These are phyloP conservation scores for Ascochyta lentis DNA, from an alignment of 2,329 filamentous ascomycete genomes.

Conservation along the genomic window DNA sequence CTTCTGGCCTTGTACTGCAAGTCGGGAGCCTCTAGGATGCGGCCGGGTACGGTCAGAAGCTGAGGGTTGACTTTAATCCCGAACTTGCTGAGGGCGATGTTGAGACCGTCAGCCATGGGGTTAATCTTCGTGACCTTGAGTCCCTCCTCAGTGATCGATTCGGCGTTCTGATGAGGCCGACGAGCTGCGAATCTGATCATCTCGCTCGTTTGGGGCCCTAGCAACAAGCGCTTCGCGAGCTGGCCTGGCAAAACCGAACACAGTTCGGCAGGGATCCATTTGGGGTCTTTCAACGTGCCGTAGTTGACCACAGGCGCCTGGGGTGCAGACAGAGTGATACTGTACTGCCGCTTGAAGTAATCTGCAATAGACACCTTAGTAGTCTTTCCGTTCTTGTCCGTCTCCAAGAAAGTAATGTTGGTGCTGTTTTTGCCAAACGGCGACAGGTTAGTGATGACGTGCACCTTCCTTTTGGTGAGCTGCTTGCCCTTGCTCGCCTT, in stretches of 20 bases:
- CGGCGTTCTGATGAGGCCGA: conserved; percentile 37
- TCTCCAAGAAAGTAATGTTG: conserved; percentile 27
- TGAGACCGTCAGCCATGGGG: conserved; percentile 28
- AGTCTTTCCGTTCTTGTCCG: conserved; percentile 18
- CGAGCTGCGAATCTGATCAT: conserved; percentile 45
- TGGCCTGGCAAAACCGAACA: conserved; percentile 43
- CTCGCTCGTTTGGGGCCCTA: conserved; percentile 35
- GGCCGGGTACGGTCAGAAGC: conserved; percentile 75
- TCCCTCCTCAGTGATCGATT: conserved; percentile 37
- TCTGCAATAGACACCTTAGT: conserved; percentile 23
- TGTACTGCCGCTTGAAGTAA: conserved; percentile 30
- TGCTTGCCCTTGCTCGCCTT: conserved; percentile 23
- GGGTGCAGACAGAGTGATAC: conserved; percentile 27
- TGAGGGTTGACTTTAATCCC: conserved; percentile 66
- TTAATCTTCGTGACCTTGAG: conserved; percentile 36
- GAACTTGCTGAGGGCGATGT: conserved; percentile 56
- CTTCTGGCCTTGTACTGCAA: conserved; percentile 62
- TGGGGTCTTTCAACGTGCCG: conserved; percentile 27
- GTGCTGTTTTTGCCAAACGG: conserved; percentile 43
- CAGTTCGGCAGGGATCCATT: conserved; percentile 45
- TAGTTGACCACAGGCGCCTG: conserved; percentile 41
- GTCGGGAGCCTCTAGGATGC: conserved; percentile 67
- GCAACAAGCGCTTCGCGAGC: conserved; percentile 33
- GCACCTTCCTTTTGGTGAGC: conserved; percentile 40
- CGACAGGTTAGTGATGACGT: conserved; percentile 50